A percentile compares a stretch with the other conserved stretches of the same genome.
Conservation (phyloP, 345 rosid genomes). For the Eucalyptus tenuipes region DNA sequence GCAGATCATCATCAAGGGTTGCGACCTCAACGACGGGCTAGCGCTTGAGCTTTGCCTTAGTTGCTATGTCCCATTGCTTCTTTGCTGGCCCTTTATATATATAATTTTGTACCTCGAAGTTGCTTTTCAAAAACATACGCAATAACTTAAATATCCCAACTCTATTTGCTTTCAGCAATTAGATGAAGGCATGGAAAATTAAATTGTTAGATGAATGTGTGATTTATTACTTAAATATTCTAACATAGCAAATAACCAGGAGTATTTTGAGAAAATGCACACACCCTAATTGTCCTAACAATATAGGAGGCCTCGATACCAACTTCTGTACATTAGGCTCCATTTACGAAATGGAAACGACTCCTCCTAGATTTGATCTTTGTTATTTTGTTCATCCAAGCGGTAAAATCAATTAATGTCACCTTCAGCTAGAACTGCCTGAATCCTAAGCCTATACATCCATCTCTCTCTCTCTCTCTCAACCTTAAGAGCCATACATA, state of each 20-base stretch:
- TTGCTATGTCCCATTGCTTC: fast-evolving
- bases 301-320: neutral
- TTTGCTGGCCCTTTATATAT: fast-evolving
- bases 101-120: too few species aligned
- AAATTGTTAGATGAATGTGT: fast-evolving
- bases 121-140: too few species aligned
- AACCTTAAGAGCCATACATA: too few species aligned
- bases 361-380: neutral
- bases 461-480: too few species aligned
- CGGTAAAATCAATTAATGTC: neutral
- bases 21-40: fast-evolving
- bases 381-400: neutral
- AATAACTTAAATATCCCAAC: too few species aligned
- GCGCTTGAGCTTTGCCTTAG: fast-evolving
- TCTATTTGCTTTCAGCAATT: fast-evolving
- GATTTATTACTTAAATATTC: too few species aligned
- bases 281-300: neutral
- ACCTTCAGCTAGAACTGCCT: neutral
- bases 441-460: neutral
- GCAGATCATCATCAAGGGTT: too few species aligned
- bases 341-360: neutral
- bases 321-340: too few species aligned
- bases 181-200: fast-evolving
- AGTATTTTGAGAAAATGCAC: neutral
- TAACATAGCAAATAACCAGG: fast-evolving